phyloP scores from a whole-genome alignment of 257 asterid genomes.

The Gentiana macrophylla region DNA sequence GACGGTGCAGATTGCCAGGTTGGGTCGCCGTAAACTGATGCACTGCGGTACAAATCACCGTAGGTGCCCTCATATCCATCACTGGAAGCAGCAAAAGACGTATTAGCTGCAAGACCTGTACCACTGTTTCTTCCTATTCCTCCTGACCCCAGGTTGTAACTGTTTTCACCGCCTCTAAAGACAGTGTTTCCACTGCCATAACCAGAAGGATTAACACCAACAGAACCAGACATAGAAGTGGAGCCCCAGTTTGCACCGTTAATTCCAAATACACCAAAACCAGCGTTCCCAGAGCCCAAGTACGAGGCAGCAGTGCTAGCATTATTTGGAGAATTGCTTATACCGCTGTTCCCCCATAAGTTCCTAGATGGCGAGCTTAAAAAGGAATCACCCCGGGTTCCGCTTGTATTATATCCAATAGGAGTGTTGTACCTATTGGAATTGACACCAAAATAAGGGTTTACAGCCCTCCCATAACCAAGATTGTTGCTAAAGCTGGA shows the following conservation, averaged over 20 bases:
- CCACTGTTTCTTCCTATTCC: constrained; percentile 53
- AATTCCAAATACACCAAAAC: constrained; percentile 61
- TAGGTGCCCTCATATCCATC: constrained; percentile 36
- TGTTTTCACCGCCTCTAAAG: constrained; percentile 49
- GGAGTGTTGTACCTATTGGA: constrained; percentile 56
- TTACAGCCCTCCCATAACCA: constrained; percentile 50
- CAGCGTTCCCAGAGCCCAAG: constrained; percentile 47
- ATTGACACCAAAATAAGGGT: constrained; percentile 45
- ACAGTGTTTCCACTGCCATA: constrained; percentile 41
- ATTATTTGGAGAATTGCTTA: constrained; percentile 37
- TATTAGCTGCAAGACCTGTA: constrained; percentile 30
- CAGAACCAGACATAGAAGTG: constrained; percentile 31
- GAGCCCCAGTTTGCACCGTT: constrained; percentile 63
- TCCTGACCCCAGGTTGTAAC: constrained; percentile 42
- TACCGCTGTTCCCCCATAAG: constrained; percentile 62
- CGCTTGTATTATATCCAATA: constrained; percentile 50
- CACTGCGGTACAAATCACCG: constrained; percentile 27
- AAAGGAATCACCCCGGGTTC: constrained; percentile 45
- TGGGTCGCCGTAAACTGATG: constrained; percentile 32
- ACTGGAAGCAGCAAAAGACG: constrained; percentile 42
- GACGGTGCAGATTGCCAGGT: constrained; percentile 36
- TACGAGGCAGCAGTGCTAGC: constrained; percentile 48
- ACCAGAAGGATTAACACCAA: constrained; percentile 44
- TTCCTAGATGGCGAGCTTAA: constrained; percentile 40
- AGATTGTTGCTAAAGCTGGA: constrained; percentile 50